Evolutionary conservation across 2,329 filamentous ascomycete genomes (phyloP), one percentile per base, ranked within the genome.

Genomic region (Drechslera avenae): DNA sequence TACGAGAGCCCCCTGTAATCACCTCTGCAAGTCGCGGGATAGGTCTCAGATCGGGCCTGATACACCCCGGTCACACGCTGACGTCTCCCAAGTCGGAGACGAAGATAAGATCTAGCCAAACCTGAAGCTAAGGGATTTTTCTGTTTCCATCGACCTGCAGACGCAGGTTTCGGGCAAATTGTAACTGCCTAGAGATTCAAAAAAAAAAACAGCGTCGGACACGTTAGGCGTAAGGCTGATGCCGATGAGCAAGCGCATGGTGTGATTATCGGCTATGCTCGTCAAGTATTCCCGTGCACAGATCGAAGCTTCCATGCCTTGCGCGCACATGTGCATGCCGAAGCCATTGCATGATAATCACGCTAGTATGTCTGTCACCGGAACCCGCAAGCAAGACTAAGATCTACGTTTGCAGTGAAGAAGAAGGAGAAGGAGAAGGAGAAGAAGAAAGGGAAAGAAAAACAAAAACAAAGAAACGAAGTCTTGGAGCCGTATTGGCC

Each of bases 171-270:
- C 30, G 46, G 44, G 35, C 39, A 35, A 49, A 39, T 21, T 45
- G 39, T 56, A 39, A 53, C 44, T 52, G 35, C 39, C 55, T 28
- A 39, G n/a, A 52, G 41, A n/a, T n/a, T n/a, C n/a, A n/a, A n/a
- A n/a, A 40, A 36, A 36, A 46, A 50, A 35, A 43, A 54, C 41
- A 53, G 51, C 48, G 47, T 45, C 52, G 47, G 45, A 41, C 40
- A 37, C 36, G 39, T 51, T 49, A 36, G 10, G 26, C 31, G 39
- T 67, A 64, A 58, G 64, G 66, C 64, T 66, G 60, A 61, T 55
- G 56, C 41, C 42, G 41, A 45, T 39, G 49, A 61, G 48, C 32
- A 36, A 36, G 62, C 59, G 39, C 36, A 43, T 46, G 33, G 36
- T 26, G 28, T 36, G 32, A 46, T 40, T 50, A 61, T 63, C 54